These are phyloP conservation scores for Cucumis melo DNA, from an alignment of 306 rosid species.

Conservation along the genomic window DNA sequence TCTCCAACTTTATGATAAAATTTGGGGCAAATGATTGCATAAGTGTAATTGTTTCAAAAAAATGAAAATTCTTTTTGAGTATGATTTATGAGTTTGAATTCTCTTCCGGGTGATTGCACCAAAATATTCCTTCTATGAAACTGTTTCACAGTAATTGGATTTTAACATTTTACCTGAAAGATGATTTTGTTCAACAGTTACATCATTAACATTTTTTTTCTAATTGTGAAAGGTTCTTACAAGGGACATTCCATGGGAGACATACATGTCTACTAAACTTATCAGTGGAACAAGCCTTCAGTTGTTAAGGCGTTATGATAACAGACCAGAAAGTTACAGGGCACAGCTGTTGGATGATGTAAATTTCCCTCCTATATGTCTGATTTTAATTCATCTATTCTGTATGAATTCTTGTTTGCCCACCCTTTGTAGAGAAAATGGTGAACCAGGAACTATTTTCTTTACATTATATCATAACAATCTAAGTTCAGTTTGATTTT, in stretches of 20 bases:
- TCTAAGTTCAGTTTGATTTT: slow-evolving; percentile 5
- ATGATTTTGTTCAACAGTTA: not conserved
- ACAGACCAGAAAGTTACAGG: slow-evolving; percentile 64
- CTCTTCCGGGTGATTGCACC: not conserved
- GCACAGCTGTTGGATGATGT: slow-evolving; percentile 89
- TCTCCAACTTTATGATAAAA: not conserved
- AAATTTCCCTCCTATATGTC: slow-evolving; percentile 5
- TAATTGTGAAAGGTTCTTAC: slow-evolving; percentile 40
- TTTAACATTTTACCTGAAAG: not conserved
- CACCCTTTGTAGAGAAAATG: not conserved
- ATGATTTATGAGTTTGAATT: not conserved
- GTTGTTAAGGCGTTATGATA: slow-evolving; percentile 85
- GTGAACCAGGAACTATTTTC: not conserved
- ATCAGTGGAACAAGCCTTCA: slow-evolving; percentile 87
- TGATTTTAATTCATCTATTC: not conserved
- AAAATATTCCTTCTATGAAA: not conserved
- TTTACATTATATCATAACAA: not conserved
- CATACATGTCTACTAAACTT: slow-evolving; percentile 87
- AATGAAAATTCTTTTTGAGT: not conserved
- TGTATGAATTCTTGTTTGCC: not conserved
- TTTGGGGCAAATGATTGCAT: not conserved
- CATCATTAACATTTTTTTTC: not conserved
- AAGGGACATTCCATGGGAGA: slow-evolving; percentile 97
- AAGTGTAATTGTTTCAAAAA: not conserved
- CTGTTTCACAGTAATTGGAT: not conserved